Conservation (phyloP, 2,329 filamentous ascomycete genomes). For the Verticillium nubilum region DNA sequence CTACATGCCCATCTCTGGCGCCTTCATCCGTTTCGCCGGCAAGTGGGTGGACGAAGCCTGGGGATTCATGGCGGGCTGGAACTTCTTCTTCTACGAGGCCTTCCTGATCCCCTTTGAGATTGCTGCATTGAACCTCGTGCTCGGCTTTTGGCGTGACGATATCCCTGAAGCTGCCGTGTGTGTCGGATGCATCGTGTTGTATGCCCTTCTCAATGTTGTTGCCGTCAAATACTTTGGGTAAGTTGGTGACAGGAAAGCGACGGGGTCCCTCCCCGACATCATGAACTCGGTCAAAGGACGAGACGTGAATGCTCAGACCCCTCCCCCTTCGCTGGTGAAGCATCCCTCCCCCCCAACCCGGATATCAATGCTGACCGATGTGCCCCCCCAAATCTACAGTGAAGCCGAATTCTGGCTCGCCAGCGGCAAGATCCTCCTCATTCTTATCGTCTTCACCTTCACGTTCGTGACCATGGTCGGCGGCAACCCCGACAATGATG, state of each 20-base stretch:
- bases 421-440: conserved; percentile 58
- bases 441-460: conserved; percentile 62
- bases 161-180: conserved; percentile 9
- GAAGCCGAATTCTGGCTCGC: conserved; percentile 69
- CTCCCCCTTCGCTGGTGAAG: not conserved
- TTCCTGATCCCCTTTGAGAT: conserved; percentile 38
- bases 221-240: conserved; percentile 13
- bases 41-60: conserved; percentile 62
- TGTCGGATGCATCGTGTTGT: conserved; percentile 8
- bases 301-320: not conserved
- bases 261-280: not conserved
- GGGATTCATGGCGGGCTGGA: conserved; percentile 47
- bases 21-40: conserved; percentile 59
- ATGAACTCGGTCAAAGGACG: not conserved
- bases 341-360: not conserved
- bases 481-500: conserved; percentile 64
- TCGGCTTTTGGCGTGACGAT: conserved; percentile 9
- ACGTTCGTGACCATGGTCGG: conserved; percentile 79
- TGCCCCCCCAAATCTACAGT: conserved; percentile 54
- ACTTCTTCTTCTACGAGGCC: conserved; percentile 39
- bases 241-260: not conserved
- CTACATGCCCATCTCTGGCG: conserved; percentile 57
- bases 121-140: conserved; percentile 29
- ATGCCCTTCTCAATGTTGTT: conserved; percentile 23
- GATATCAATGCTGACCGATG: not conserved